Conservation (phyloP, 495 filamentous ascomycete species). For the Penicilliopsis zonata region DNA sequence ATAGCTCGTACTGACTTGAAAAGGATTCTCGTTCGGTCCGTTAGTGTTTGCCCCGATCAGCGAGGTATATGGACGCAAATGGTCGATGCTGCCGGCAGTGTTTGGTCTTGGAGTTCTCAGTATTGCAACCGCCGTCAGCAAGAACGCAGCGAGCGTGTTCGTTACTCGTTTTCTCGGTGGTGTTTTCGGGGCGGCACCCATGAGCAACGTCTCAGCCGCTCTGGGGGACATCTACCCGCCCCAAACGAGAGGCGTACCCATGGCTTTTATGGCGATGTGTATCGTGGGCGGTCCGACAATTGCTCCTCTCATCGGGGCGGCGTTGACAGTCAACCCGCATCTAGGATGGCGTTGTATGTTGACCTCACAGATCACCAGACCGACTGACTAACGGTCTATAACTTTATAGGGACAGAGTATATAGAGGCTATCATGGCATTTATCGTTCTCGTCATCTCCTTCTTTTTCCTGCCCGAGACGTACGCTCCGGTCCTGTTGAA, state of each 20-base stretch:
- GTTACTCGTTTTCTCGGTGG: conserved; percentile 61
- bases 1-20: no score
- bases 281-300: conserved; percentile 52
- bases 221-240: conserved; percentile 52
- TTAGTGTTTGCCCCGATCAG: conserved; percentile 58
- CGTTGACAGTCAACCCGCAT: conserved; percentile 39
- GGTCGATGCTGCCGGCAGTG: conserved; percentile 46
- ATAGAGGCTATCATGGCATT: conserved; percentile 41
- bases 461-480: conserved; percentile 52
- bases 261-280: conserved; percentile 58
- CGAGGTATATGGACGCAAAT: conserved; percentile 50
- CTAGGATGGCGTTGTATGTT: conserved; percentile 46
- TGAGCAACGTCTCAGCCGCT: conserved; percentile 62
- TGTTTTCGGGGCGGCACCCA: conserved; percentile 54
- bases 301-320: conserved; percentile 47
- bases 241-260: conserved; percentile 45
- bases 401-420: conserved; percentile 28
- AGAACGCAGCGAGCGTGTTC: conserved; percentile 61
- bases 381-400: not conserved
- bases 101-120: conserved; percentile 54
- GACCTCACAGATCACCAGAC: conserved; percentile 32
- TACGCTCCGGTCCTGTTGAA: conserved; percentile 49
- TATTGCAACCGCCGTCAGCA: conserved; percentile 49
- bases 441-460: conserved; percentile 38
- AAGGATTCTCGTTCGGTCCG: no score